These are phyloP conservation scores for Phlebiopsis gigantea DNA, from an alignment of 768 basidiomycete genomes.

Conservation along the genomic window DNA sequence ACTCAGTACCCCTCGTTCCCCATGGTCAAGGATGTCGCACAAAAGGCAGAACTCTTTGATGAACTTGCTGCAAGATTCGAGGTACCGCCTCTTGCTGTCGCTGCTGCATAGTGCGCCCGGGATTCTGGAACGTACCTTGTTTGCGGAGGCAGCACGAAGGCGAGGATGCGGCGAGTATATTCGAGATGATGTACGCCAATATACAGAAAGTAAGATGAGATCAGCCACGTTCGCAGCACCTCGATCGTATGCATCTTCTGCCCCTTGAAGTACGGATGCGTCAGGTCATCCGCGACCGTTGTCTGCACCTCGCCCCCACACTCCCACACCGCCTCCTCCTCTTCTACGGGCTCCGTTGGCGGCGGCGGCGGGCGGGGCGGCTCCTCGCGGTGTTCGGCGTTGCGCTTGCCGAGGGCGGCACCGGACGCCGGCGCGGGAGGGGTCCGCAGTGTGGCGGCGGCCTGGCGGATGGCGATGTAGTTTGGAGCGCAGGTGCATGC, in stretches of 20 bases:
- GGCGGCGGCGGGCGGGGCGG: background rate
- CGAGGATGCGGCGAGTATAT: background rate
- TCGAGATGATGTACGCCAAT: background rate
- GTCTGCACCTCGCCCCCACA: slow-evolving; percentile 17
- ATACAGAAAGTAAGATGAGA: background rate
- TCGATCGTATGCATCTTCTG: slow-evolving; percentile 14
- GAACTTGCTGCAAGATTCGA: slow-evolving; percentile 49
- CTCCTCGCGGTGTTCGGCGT: background rate
- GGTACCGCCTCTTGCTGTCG: slow-evolving; percentile 47
- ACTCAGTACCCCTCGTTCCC: slow-evolving; percentile 63
- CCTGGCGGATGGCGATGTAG: slow-evolving; percentile 10
- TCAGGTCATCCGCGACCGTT: slow-evolving; percentile 10
- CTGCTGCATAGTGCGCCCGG: slow-evolving; percentile 4
- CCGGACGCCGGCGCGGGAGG: background rate
- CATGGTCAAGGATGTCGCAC: slow-evolving; percentile 54
- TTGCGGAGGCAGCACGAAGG: background rate
- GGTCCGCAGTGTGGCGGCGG: background rate
- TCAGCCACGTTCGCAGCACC: background rate
- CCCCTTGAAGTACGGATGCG: slow-evolving; percentile 18
- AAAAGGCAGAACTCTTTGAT: slow-evolving; percentile 65
- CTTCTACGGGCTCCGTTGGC: background rate
- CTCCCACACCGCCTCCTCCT: background rate
- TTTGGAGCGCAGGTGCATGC: slow-evolving; percentile 3
- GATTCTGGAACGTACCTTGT: background rate
- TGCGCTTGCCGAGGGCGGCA: background rate